Percentiles rank a stretch among this genome's conserved stretches.
Evolutionary conservation across 192 early-diverging fungal genomes (phyloP).

Genomic region (Dissophora globulifera): DNA sequence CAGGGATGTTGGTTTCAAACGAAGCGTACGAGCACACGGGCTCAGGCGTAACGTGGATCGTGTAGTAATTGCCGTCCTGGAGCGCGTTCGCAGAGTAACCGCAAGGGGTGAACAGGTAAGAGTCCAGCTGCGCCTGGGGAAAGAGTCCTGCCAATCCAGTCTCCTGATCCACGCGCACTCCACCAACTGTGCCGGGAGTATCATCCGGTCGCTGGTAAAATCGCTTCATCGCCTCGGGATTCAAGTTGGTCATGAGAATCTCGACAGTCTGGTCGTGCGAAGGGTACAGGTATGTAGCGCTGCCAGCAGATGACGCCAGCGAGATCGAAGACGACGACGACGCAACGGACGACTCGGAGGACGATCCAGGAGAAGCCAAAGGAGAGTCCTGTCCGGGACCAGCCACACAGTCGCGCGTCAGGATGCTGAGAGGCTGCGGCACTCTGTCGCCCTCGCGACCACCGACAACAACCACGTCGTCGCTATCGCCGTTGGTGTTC

Average conservation of each 20-base stretch:
- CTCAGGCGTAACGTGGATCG: conserved; percentile 98
- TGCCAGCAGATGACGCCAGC: conserved; percentile 38
- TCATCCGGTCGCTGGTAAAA: conserved; percentile 79
- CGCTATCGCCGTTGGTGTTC: conserved; percentile 19
- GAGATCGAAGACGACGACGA: conserved; percentile 54
- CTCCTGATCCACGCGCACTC: conserved; percentile 72
- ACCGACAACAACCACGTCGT: conserved; percentile 27
- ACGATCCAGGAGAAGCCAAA: conserved; percentile 11
- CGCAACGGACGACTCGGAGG: conserved; percentile 25
- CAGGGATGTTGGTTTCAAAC: conserved; percentile 93
- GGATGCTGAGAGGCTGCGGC: conserved; percentile 30
- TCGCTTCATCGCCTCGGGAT: conserved; percentile 78
- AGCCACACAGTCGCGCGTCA: conserved; percentile 13
- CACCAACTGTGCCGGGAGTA: conserved; percentile 69
- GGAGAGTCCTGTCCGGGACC: conserved; percentile 16
- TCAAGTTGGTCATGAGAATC: conserved; percentile 95
- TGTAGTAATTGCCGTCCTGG: conserved; percentile 87
- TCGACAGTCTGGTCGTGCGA: conserved; percentile 92
- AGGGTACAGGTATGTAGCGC: conserved; percentile 44
- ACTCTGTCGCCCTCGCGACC: conserved; percentile 11
- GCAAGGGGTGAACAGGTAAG: conserved; percentile 94
- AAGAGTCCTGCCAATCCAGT: conserved; percentile 88
- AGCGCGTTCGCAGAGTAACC: conserved; percentile 96
- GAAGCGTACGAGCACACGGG: conserved; percentile 99
- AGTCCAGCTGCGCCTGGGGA: conserved; percentile 84